Evolutionary conservation across 2,329 filamentous ascomycete genomes (phyloP).

Genomic region (Fusarium mexicanum): DNA sequence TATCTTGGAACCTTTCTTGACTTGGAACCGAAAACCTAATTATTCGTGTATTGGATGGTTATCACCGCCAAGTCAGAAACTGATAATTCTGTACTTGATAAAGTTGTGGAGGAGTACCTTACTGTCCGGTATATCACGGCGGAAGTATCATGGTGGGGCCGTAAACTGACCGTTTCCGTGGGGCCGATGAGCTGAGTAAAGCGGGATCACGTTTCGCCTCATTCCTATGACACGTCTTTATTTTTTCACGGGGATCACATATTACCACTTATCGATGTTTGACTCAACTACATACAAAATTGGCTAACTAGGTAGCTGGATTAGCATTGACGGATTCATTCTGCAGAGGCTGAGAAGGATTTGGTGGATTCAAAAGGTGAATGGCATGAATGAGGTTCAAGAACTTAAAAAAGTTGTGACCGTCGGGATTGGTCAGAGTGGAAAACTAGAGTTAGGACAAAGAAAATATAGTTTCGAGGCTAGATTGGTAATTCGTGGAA

Average conservation of each 20-base stretch:
- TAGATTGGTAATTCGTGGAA: conserved; percentile 19
- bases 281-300: neutral
- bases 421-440: neutral
- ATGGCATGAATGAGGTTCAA: neutral
- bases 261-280: neutral
- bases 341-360: neutral
- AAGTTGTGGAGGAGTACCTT: neutral
- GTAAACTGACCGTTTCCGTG: neutral
- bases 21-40: neutral
- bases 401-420: neutral
- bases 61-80: neutral
- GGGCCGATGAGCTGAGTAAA: conserved; percentile 17
- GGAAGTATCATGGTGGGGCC: conserved; percentile 8
- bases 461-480: neutral
- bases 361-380: neutral
- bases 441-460: neutral
- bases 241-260: neutral
- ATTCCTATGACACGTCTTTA: neutral
- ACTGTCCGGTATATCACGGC: neutral
- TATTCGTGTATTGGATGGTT: neutral
- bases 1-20: neutral
- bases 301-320: no score
- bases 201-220: conserved; percentile 14
- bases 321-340: no score
- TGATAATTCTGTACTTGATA: neutral